Conservation (phyloP, 2,329 filamentous ascomycete species). For the Fusarium bulbicola region DNA sequence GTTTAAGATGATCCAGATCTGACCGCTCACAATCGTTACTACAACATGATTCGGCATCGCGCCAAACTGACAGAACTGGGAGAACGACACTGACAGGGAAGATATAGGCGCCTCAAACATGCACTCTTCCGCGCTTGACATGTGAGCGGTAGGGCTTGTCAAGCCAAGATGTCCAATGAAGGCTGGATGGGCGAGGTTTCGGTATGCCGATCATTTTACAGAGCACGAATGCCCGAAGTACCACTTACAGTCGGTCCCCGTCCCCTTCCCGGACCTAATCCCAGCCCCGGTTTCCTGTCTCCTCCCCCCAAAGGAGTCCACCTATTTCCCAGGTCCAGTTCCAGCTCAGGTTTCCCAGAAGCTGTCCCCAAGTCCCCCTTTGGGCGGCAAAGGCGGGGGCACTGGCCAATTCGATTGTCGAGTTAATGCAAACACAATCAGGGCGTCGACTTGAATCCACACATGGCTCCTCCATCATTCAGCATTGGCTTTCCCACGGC, state of each 20-base stretch:
- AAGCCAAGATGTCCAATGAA: slow-evolving; percentile 38
- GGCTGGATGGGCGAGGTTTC: slow-evolving; percentile 26
- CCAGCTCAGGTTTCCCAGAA: slow-evolving; percentile 27
- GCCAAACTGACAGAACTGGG: slow-evolving; percentile 28
- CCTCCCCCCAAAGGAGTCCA: slow-evolving; percentile 31
- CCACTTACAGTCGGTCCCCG: slow-evolving; percentile 29
- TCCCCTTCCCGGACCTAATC: slow-evolving; percentile 26
- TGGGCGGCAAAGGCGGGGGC: slow-evolving; percentile 43
- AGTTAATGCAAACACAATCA: slow-evolving; percentile 41
- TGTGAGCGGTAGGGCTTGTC: slow-evolving; percentile 41
- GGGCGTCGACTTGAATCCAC: slow-evolving; percentile 44
- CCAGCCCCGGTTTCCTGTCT: slow-evolving; percentile 23
- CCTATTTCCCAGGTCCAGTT: slow-evolving; percentile 33
- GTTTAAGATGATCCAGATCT: slow-evolving; percentile 25
- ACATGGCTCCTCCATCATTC: slow-evolving; percentile 38
- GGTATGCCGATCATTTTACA: slow-evolving; percentile 38
- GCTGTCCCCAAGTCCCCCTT: slow-evolving; percentile 30
- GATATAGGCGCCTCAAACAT: slow-evolving; percentile 32
- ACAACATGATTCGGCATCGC: slow-evolving; percentile 32
- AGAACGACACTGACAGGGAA: slow-evolving; percentile 8
- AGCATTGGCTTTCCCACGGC: slow-evolving; percentile 38
- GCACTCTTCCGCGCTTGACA: slow-evolving; percentile 40
- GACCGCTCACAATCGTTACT: slow-evolving; percentile 20
- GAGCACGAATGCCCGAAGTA: slow-evolving; percentile 33
- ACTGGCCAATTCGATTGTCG: slow-evolving; percentile 33